Evolutionary conservation across 2,329 filamentous ascomycete species (phyloP).

Genomic region (Venturia nashicola): DNA sequence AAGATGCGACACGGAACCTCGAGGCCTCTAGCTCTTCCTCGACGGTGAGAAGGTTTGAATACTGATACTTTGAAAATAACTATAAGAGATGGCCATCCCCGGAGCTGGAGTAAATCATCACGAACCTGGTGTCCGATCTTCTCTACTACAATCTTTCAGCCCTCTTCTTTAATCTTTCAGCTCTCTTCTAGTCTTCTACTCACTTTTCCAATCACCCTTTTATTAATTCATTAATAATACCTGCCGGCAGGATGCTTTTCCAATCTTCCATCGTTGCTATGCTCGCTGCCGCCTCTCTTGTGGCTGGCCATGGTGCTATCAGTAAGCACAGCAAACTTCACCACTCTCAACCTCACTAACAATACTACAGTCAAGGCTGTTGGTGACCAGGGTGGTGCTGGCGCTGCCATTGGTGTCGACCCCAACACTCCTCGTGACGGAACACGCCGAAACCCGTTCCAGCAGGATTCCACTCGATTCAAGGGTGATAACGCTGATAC

Average conservation of each 20-base stretch:
- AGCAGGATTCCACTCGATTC: slow-evolving; percentile 53
- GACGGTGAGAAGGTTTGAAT: neutral
- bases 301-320: slow-evolving; percentile 50
- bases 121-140: slow-evolving; percentile 7
- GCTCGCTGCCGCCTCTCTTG: slow-evolving; percentile 42
- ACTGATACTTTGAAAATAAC: neutral
- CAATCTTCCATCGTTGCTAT: slow-evolving; percentile 33
- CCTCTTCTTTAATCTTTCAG: neutral
- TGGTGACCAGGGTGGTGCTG: slow-evolving; percentile 44
- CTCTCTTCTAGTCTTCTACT: slow-evolving; percentile 1
- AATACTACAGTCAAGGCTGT: slow-evolving; percentile 32
- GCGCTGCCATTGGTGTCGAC: slow-evolving; percentile 41
- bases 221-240: slow-evolving; percentile 5
- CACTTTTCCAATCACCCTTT: neutral
- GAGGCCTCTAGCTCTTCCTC: neutral
- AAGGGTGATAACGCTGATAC: slow-evolving; percentile 37
- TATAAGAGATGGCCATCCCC: neutral
- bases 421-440: slow-evolving; percentile 48
- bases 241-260: slow-evolving; percentile 28
- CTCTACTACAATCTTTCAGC: slow-evolving; percentile 2
- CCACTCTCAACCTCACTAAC: neutral
- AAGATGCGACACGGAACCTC: neutral
- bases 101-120: slow-evolving; percentile 1
- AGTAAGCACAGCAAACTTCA: neutral
- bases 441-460: slow-evolving; percentile 47